Percentiles rank a stretch among this genome's conserved stretches.
phyloP scores from a whole-genome alignment of 306 rosid species.

The Clitoria ternatea region DNA sequence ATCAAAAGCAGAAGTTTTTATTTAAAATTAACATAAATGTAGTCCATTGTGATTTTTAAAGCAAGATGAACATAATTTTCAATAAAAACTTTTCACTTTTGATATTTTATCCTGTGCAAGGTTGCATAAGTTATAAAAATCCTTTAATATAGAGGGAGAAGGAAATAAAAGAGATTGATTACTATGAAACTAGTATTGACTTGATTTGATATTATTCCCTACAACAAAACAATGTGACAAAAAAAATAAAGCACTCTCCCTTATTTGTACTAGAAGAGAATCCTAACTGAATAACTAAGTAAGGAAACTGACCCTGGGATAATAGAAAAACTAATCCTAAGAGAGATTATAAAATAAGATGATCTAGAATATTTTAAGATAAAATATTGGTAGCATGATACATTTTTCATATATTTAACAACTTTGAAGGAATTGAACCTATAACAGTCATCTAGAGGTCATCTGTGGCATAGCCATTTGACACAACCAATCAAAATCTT shows the following conservation, averaged over 20 bases:
- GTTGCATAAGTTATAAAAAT: too few relatives aligned
- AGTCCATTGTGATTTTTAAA: too few relatives aligned
- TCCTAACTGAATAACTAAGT: background rate
- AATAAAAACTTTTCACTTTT: too few relatives aligned
- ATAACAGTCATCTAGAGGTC: background rate
- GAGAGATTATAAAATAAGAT: too few relatives aligned
- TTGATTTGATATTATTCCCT: background rate
- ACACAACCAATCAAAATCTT: background rate
- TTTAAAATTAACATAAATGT: too few relatives aligned
- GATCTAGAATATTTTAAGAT: background rate
- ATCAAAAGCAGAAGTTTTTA: too few relatives aligned
- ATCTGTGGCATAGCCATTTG: slow-evolving; percentile 17
- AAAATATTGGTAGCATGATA: background rate
- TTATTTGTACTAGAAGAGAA: background rate
- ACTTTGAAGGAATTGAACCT: background rate
- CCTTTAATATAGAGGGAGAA: background rate
- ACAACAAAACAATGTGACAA: background rate
- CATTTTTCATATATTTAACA: background rate
- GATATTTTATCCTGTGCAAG: too few relatives aligned
- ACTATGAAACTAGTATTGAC: background rate
- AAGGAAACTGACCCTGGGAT: background rate
- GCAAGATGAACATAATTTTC: too few relatives aligned
- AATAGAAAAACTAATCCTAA: background rate
- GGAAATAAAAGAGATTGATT: background rate
- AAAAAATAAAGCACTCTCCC: background rate